These are phyloP conservation scores for Jackrogersella minutella DNA, from an alignment of 495 filamentous ascomycete species.

Conservation along the genomic window DNA sequence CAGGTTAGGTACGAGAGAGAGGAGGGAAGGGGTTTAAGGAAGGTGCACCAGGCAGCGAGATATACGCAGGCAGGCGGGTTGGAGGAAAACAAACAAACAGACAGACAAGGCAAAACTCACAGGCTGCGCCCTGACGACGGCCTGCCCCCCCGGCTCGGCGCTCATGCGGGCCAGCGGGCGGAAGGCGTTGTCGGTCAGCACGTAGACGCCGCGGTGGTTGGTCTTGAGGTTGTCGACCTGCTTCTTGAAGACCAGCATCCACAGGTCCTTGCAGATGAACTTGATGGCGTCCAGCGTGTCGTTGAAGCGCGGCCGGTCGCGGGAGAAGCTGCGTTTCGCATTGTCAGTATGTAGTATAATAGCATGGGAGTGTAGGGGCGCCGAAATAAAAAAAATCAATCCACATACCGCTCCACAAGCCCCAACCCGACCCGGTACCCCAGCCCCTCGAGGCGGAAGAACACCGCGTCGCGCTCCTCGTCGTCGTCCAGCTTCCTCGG, in stretches of 20 bases:
- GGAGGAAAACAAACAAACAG: neutral
- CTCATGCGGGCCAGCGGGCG: constrained; percentile 88
- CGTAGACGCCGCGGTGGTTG: constrained; percentile 96
- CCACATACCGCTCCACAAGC: constrained; percentile 82
- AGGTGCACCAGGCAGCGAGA: too few species aligned
- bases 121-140: constrained; percentile 77
- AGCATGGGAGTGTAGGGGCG: constrained; percentile 51
- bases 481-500: constrained; percentile 71
- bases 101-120: constrained; percentile 59
- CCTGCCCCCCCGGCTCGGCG: constrained; percentile 73
- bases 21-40: too few species aligned
- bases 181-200: constrained; percentile 93
- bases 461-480: constrained; percentile 80
- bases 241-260: constrained; percentile 92
- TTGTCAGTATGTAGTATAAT: constrained; percentile 62
- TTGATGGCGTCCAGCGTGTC: constrained; percentile 94
- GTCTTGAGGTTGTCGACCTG: constrained; percentile 99
- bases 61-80: too few species aligned
- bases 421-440: constrained; percentile 95
- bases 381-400: neutral
- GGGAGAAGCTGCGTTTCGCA: constrained; percentile 73
- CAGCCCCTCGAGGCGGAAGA: constrained; percentile 80
- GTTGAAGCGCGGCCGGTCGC: constrained; percentile 83
- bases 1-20: too few species aligned
- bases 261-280: constrained; percentile 97